A percentile compares a stretch with the other conserved stretches of the same genome.
Conservation (phyloP, 1,284 basidiomycete genomes). For the Ustilago cynodontis region DNA sequence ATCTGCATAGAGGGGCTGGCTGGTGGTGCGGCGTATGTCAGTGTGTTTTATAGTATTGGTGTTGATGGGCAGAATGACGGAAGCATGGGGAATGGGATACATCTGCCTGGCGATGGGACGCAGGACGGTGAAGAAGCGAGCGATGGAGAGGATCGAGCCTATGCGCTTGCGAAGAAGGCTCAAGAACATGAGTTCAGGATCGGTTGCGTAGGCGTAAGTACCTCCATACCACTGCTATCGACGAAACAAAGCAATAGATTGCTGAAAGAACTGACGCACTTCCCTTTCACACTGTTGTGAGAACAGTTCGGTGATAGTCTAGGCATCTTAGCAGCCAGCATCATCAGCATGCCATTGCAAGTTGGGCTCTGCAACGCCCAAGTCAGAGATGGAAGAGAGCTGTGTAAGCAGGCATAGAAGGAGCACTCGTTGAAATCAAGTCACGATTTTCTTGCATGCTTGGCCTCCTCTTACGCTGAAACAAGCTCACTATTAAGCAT, state of each 20-base stretch:
- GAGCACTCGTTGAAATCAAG: background rate
- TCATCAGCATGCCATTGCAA: slow-evolving; percentile 67
- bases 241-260: too few relatives aligned
- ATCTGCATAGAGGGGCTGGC: slow-evolving; percentile 65
- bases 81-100: background rate
- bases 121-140: background rate
- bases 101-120: background rate
- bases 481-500: too few relatives aligned
- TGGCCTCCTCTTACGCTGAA: too few relatives aligned
- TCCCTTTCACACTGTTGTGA: background rate
- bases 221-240: background rate
- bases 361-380: slow-evolving; percentile 58
- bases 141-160: slow-evolving; percentile 11
- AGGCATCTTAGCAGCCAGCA: slow-evolving; percentile 62
- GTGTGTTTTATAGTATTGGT: slow-evolving; percentile 64
- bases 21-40: slow-evolving; percentile 59
- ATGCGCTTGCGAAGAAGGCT: slow-evolving; percentile 20
- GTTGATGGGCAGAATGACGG: slow-evolving; percentile 25
- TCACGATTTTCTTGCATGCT: background rate
- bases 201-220: slow-evolving; percentile 58
- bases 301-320: slow-evolving; percentile 60
- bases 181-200: slow-evolving; percentile 69
- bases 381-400: slow-evolving; percentile 48
- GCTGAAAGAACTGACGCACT: too few relatives aligned
- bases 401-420: slow-evolving; percentile 62